Percentiles rank a stretch among this genome's conserved stretches.
Evolutionary conservation across 768 basidiomycete genomes (phyloP).

Genomic region (Lactarius psammicola): DNA sequence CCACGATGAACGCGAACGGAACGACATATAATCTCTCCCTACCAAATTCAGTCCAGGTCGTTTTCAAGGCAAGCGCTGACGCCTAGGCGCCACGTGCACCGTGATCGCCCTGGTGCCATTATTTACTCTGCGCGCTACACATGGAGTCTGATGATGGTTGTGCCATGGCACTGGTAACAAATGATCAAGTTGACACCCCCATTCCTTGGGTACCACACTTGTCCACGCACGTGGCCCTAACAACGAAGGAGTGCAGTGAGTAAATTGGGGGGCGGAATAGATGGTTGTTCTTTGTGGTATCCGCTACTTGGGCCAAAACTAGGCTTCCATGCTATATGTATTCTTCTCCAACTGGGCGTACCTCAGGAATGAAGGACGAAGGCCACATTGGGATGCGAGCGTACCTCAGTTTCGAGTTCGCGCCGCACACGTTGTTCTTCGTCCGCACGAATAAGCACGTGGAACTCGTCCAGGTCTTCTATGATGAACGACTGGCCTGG

Average conservation of each 20-base stretch:
- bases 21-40: not conserved
- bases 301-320: slow-evolving; percentile 1
- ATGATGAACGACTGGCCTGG: slow-evolving; percentile 65
- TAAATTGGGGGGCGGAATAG: not conserved
- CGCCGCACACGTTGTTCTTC: slow-evolving; percentile 70
- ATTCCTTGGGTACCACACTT: not conserved
- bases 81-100: not conserved
- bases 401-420: slow-evolving; percentile 74
- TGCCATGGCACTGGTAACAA: not conserved
- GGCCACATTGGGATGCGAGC: slow-evolving; percentile 27
- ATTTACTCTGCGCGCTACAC: not conserved
- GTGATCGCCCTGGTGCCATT: not conserved
- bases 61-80: not conserved
- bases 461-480: slow-evolving; percentile 82
- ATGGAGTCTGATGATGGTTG: not conserved
- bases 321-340: slow-evolving; percentile 66
- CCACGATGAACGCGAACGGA: not conserved
- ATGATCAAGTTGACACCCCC: not conserved
- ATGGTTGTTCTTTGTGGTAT: not conserved
- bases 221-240: not conserved
- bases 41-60: not conserved
- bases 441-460: slow-evolving; percentile 80
- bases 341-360: slow-evolving; percentile 75
- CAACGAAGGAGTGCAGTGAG: not conserved
- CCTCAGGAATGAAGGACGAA: slow-evolving; percentile 1